Evolutionary conservation across 345 rosid genomes (phyloP), one percentile per base, ranked within the genome.

Genomic region (Acer campestre): DNA sequence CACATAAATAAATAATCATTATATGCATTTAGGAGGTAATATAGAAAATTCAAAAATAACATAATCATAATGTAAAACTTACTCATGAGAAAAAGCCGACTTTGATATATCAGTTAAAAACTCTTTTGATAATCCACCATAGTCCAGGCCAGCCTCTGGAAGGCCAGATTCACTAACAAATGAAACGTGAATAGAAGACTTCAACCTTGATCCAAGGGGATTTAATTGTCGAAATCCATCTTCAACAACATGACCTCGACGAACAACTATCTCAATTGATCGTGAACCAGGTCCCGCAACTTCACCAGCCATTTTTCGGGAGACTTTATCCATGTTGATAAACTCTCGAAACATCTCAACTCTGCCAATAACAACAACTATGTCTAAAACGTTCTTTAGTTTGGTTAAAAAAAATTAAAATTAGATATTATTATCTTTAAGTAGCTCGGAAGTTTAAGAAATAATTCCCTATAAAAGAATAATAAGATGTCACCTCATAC

Each of bases 111-210:
- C 99, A 77, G 99, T 95, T 79, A 95, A 75, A 82, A 95, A 95
- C 87, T 95, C 99, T 80, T 95, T 95, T 23, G 98, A 95, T 80
- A 93, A 85, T 73, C 99, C 99, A 77, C 99, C 99, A 84, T 92
- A 93, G 85, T 95, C 99, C 78, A 95, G 88, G 82, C 99, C 99
- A 74, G 99, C 98, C 87, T 95, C 99, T 58, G 93, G 97, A 85
- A 93, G 93, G 82, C 98, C 99, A 85, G 88, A 88, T 78, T 95
- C 98, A 81, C 97, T 95, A 74, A 95, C 94, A 91, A 95, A 95
- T 16, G 98, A 95, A 75, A 95, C 98, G 68, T 93, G 94, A 82
- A 93, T 92, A 25, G 99, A 88, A 44, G 97, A 90, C 84, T 95
- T 95, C 85, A 95, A 85, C 90, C 88, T 88, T 79, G 95, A 85